A percentile compares a stretch with the other conserved stretches of the same genome.
These are phyloP conservation scores for Volvox africanus DNA, from an alignment of 139 green algal species.

Conservation along the genomic window DNA sequence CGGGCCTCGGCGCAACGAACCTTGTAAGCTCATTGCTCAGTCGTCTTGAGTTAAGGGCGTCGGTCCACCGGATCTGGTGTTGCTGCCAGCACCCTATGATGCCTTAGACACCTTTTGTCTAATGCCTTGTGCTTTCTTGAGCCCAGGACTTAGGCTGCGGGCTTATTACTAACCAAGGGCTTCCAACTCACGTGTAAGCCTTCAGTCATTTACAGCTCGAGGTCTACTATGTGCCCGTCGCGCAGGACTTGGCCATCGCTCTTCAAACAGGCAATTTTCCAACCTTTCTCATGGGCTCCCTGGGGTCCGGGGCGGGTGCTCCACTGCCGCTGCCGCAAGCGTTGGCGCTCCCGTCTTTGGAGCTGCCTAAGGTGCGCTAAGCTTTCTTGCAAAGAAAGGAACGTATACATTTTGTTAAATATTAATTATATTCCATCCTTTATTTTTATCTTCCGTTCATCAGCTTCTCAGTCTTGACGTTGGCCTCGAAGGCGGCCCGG, in stretches of 20 bases:
- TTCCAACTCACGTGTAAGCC: background rate
- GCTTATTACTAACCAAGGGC: background rate
- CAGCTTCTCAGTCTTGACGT: conserved; percentile 41
- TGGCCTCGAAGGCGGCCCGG: conserved; percentile 5
- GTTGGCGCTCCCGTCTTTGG: conserved; percentile 21
- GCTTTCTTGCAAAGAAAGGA: background rate
- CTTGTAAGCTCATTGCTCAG: conserved; percentile 23
- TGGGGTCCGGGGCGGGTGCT: background rate
- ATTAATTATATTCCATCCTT: background rate
- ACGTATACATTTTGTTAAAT: background rate
- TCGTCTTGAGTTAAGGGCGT: conserved; percentile 1
- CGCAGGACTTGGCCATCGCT: conserved; percentile 35
- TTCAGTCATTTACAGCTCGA: conserved; percentile 18
- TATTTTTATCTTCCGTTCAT: background rate
- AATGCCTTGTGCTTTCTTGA: background rate
- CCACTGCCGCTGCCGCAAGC: conserved; percentile 31
- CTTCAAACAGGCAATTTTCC: conserved; percentile 15
- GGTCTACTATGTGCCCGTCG: background rate
- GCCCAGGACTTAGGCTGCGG: background rate
- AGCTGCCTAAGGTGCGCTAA: conserved; percentile 38
- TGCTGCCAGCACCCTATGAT: too few species aligned
- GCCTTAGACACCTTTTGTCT: background rate
- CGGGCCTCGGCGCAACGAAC: background rate
- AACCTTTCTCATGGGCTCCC: conserved; percentile 16
- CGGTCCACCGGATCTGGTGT: background rate